Evolutionary conservation across 768 basidiomycete genomes (phyloP).

Genomic region (Coprinopsis strossmayeri): DNA sequence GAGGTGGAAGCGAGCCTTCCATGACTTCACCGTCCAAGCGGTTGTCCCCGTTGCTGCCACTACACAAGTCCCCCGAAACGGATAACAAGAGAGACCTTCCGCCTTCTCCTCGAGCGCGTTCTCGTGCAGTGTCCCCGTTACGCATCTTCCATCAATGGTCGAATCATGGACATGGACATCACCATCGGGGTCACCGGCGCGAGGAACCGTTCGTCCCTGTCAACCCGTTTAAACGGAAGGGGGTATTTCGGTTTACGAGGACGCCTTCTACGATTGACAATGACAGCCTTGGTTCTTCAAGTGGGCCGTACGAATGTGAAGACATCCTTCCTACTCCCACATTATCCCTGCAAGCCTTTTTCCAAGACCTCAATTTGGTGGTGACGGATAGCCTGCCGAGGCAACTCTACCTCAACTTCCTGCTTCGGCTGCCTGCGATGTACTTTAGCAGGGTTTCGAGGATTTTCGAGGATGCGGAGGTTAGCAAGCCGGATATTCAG

Average conservation of each 20-base stretch:
- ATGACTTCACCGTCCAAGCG: conserved; percentile 11
- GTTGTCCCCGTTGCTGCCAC: conserved; percentile 14
- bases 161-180: conserved; percentile 37
- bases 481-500: conserved; percentile 67
- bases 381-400: conserved; percentile 34
- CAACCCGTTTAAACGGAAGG: conserved; percentile 41
- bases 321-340: conserved; percentile 23
- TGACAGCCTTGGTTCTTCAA: conserved; percentile 13
- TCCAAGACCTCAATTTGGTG: conserved; percentile 20
- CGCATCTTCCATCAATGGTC: conserved; percentile 51
- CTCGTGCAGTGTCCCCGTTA: conserved; percentile 51
- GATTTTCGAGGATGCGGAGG: conserved; percentile 72
- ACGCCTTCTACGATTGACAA: conserved; percentile 17
- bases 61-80: conserved; percentile 16
- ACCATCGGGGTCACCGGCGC: conserved; percentile 26
- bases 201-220: conserved; percentile 54
- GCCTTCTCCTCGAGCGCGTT: conserved; percentile 45
- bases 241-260: conserved; percentile 14
- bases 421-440: conserved; percentile 68
- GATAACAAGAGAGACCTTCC: conserved; percentile 7
- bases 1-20: neutral
- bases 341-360: conserved; percentile 14
- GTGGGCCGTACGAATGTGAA: conserved; percentile 23
- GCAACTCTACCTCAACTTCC: conserved; percentile 36
- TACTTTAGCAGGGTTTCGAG: conserved; percentile 76